Evolutionary conservation across 2,329 filamentous ascomycete genomes (phyloP), one percentile per base, ranked within the genome.

Genomic region (Sporothrix sp.): DNA sequence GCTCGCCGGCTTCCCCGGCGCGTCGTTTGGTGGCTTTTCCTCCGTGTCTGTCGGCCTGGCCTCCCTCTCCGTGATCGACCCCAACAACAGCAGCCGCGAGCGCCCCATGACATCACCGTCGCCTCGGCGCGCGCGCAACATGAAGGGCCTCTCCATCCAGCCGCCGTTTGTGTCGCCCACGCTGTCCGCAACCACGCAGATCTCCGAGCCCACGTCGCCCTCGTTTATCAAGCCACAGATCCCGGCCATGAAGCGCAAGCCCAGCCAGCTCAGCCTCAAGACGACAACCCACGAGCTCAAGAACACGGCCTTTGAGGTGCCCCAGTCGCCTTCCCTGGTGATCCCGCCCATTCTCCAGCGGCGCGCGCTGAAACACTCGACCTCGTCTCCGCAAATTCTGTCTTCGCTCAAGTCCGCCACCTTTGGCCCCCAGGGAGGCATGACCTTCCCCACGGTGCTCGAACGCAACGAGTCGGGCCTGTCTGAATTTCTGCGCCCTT

Each of bases 141-240:
- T 89, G 68, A 93, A 93, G 67, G 86, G 86, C 35, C 73, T 93
- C 4, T 89, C 85, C 2, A 85, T 93, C 40, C 85, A 90, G 60
- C 81, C 75, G 48, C 83, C 71, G 0, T 71, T 75, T 43, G 67
- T 66, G 10, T 62, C 66, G 33, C 66, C 72, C 8, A 68, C 74
- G 60, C 63, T 75, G 58, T 66, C 72, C 1, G 20, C 43, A 0
- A 38, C 57, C 9, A 68, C 71, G 1, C 66, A 78, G 49, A 70
- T 75, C 10, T 80, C 82, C 0, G 84, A 86, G 36, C 84, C 86
- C 7, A 73, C 79, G 2, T 87, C 84, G 2, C 84, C 85, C 4
- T 80, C 80, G 2, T 93, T 93, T 62, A 88, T 90, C 60, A 89
- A 89, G 64, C 87, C 87, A 8, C 78, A 75, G 39, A 85, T 86